Conservation (phyloP, 1,284 basidiomycete species). For the Trametes pubescens region DNA sequence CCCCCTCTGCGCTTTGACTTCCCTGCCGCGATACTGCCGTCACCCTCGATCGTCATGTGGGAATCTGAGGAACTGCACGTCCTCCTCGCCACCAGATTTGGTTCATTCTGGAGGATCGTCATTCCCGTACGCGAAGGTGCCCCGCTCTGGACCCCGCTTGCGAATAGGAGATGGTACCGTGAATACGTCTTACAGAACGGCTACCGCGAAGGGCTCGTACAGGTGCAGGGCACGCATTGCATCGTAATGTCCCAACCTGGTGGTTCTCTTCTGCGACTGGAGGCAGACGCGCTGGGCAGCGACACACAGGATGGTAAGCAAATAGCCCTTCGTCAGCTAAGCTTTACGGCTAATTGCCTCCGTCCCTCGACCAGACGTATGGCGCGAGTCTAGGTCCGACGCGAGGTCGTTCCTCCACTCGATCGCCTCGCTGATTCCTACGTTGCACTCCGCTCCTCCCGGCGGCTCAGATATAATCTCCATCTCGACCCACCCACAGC, state of each 20-base stretch:
- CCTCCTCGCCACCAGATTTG: constrained; percentile 70
- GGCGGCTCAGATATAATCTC: constrained; percentile 69
- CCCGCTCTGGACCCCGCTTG: constrained; percentile 63
- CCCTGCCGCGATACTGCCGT: constrained; percentile 73
- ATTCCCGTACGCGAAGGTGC: constrained; percentile 65
- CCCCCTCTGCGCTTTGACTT: constrained; percentile 81
- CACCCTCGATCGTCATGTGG: constrained; percentile 71
- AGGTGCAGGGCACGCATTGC: constrained; percentile 74
- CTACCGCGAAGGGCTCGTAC: constrained; percentile 63
- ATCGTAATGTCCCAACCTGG: constrained; percentile 72
- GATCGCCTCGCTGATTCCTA: constrained; percentile 71
- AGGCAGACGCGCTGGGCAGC: constrained; percentile 62
- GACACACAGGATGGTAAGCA: constrained; percentile 62
- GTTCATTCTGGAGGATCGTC: constrained; percentile 81
- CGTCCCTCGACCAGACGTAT: constrained; percentile 55
- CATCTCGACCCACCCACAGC: constrained; percentile 71
- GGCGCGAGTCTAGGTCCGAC: constrained; percentile 71
- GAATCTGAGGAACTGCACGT: constrained; percentile 73
- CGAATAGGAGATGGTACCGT: constrained; percentile 63
- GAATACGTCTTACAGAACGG: constrained; percentile 66
- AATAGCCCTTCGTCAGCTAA: constrained; percentile 26
- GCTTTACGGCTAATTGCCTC: constrained; percentile 16
- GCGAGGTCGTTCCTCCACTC: constrained; percentile 69
- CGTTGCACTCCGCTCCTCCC: constrained; percentile 53
- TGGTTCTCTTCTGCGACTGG: constrained; percentile 78